A percentile compares a stretch with the other conserved stretches of the same genome.
These are phyloP conservation scores for Colletotrichum sp. DNA, from an alignment of 2,329 filamentous ascomycete genomes.

Conservation along the genomic window DNA sequence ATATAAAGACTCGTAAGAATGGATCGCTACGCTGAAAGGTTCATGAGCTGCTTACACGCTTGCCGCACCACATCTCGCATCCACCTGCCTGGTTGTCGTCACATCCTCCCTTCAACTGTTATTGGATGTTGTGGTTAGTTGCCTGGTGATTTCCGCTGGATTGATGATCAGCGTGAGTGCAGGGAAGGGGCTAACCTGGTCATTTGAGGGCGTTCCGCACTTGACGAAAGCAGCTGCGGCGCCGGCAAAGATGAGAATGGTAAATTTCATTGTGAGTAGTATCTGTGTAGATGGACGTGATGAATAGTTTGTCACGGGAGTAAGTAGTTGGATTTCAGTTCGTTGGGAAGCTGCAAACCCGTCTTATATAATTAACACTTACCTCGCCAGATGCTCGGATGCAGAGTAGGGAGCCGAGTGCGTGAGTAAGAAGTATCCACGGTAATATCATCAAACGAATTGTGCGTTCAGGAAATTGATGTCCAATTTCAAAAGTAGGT, in stretches of 20 bases:
- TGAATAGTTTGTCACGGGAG: too few species aligned
- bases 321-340: not conserved
- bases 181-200: not conserved
- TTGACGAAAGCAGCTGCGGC: not conserved
- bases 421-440: not conserved
- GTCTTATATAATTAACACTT: not conserved
- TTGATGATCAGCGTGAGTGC: not conserved
- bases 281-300: too few species aligned
- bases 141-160: fast-evolving
- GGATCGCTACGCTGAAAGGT: fast-evolving
- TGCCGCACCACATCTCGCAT: not conserved
- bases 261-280: not conserved
- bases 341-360: fast-evolving
- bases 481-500: not conserved
- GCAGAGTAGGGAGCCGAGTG: not conserved
- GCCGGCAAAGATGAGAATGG: not conserved
- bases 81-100: not conserved
- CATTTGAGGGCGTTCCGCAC: not conserved
- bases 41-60: not conserved
- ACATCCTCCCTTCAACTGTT: not conserved
- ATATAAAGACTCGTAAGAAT: not conserved
- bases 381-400: fast-evolving
- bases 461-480: not conserved
- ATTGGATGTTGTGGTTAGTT: not conserved
- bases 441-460: not conserved